phyloP scores from a whole-genome alignment of 306 rosid species.

The Castanea crenata region DNA sequence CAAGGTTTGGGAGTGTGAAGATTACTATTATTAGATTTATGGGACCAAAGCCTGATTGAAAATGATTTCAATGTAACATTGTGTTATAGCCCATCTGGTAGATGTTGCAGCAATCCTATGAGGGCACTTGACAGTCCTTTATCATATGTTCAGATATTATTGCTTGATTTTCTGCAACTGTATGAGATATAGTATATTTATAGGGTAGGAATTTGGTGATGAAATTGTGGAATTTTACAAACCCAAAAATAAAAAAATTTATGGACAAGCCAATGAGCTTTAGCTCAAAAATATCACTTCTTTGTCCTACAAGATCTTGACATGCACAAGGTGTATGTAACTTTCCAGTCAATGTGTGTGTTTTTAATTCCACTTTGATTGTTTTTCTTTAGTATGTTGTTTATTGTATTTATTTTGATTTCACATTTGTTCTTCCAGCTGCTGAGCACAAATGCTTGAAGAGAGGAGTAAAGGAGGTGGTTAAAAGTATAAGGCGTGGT shows the following conservation, averaged over 20 bases:
- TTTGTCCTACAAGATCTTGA: too few relatives aligned
- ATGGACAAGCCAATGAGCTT: background rate
- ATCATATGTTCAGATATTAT: background rate
- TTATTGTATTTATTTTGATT: background rate
- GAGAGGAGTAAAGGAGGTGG: constrained; percentile 97
- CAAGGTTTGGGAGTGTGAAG: background rate
- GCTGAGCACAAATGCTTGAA: constrained; percentile 84
- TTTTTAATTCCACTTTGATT: background rate
- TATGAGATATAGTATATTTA: background rate
- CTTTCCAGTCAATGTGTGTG: too few relatives aligned
- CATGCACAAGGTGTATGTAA: background rate
- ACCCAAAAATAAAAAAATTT: background rate
- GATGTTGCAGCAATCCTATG: background rate
- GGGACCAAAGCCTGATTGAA: too few relatives aligned
- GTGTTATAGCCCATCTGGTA: background rate
- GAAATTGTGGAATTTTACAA: background rate
- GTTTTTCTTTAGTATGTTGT: background rate
- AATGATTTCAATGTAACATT: background rate
- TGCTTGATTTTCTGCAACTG: background rate
- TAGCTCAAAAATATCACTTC: background rate
- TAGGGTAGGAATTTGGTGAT: background rate
- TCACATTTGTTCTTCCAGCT: constrained; percentile 42
- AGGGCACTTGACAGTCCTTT: background rate
- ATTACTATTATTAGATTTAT: background rate
- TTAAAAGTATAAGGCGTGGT: constrained; percentile 85